A percentile compares a stretch with the other conserved stretches of the same genome.
Evolutionary conservation across 805 yeast species (phyloP).

Genomic region (Zygoascus tannicola): DNA sequence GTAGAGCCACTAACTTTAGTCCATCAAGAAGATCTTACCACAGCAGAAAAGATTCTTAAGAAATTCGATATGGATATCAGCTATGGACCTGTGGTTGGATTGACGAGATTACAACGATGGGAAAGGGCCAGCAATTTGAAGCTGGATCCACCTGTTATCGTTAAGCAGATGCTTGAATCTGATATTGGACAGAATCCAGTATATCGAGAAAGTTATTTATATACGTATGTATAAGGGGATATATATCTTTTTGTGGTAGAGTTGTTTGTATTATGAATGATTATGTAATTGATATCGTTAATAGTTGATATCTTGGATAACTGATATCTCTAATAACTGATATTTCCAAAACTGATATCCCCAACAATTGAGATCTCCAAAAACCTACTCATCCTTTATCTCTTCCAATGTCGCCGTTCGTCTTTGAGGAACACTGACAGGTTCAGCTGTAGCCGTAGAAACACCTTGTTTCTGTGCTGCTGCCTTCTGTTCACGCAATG

Average conservation of each 20-base stretch:
- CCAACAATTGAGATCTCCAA: too few relatives aligned
- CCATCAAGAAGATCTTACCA: constrained; percentile 24
- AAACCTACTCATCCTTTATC: neutral
- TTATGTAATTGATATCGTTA: too few relatives aligned
- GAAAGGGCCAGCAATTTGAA: constrained; percentile 30
- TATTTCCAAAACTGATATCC: too few relatives aligned
- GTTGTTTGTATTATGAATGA: too few relatives aligned
- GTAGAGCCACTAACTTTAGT: too few relatives aligned
- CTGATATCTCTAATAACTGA: too few relatives aligned
- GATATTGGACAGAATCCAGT: too few relatives aligned
- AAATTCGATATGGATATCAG: constrained; percentile 27
- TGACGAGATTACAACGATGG: constrained; percentile 32
- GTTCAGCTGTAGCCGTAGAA: neutral
- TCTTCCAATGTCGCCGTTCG: constrained; percentile 6
- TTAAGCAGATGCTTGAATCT: constrained; percentile 25
- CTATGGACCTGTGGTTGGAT: constrained; percentile 34
- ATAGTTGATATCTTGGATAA: too few relatives aligned
- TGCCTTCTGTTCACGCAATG: neutral
- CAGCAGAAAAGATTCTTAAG: constrained; percentile 25
- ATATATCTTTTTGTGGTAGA: too few relatives aligned
- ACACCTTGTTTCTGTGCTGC: neutral
- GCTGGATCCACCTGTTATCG: constrained; percentile 28
- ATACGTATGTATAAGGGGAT: constrained; percentile 14
- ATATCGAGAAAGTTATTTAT: too few relatives aligned
- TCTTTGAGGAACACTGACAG: neutral